Base-by-base conservation (phyloP, 2,329 filamentous ascomycete species). In the Neonectria hederae region DNA sequence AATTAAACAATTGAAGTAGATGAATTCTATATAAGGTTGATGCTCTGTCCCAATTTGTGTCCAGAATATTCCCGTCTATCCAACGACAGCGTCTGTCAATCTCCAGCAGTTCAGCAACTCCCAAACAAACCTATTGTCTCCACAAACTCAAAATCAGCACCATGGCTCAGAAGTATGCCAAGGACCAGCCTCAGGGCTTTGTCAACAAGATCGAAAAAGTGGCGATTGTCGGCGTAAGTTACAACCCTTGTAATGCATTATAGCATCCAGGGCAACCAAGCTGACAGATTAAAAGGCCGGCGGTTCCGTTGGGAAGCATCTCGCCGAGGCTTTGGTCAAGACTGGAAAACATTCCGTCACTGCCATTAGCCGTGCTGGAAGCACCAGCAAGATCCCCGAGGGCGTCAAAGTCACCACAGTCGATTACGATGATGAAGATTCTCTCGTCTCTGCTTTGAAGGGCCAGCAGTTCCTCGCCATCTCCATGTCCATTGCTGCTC, bases 381-480 rank as follows among this genome's bases (percentile, higher is more conserved):
- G 83, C 72, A 65, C 66, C 1, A 78, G 73, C 65, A 76, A 69
- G 17, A 70, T 86, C 4, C 84, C 86, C 3, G 65, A 77, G 1
- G 83, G 83, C 14, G 78, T 86, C 30, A 75, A 76, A 2, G 70
- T 80, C 22, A 78, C 75, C 42, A 57, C 68, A 2, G 78, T 88
- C 19, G 79, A 84, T 71, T 86, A 85, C 66, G 74, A 78, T 42
- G 76, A 82, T 51, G 72, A 80, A 26, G 68, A 73, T 1, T 79
- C 82, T 1, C 71, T 90, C 9, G 78, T 85, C 0, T 72, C 74
- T 1, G 86, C 85, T 2, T 81, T 90, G 2, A 71, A 77, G 30
- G 86, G 79, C 62, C 85, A 89, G 64, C 81, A 90, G n/a, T 83
- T 82, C 40, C 77, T 90, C 3, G 78, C 89, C 67, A 88, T 89